Conservation (phyloP, 805 yeast genomes). For the Saccharomycopsis microspora region DNA sequence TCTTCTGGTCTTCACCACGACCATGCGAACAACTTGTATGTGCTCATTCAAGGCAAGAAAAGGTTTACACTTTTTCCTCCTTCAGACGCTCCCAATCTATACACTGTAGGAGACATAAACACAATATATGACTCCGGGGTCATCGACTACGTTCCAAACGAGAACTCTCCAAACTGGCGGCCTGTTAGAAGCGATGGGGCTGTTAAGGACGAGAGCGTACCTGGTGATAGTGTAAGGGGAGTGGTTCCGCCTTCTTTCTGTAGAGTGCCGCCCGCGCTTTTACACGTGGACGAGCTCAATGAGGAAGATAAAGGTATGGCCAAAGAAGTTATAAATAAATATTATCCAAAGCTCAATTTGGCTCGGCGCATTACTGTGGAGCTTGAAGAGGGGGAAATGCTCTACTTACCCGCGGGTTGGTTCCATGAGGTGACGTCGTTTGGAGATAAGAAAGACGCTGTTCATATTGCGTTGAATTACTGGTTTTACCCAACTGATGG, state of each 20-base stretch:
- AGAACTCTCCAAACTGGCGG: conserved; percentile 52
- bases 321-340: conserved; percentile 23
- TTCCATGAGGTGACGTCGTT: conserved; percentile 66
- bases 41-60: conserved; percentile 48
- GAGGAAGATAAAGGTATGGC: conserved; percentile 22
- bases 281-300: conserved; percentile 45
- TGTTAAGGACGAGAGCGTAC: conserved; percentile 32
- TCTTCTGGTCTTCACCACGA: conserved; percentile 75
- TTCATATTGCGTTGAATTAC: conserved; percentile 59
- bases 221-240: conserved; percentile 28
- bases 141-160: conserved; percentile 47
- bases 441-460: conserved; percentile 28
- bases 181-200: conserved; percentile 54
- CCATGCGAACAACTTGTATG: conserved; percentile 66
- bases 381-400: conserved; percentile 51
- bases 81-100: conserved; percentile 41
- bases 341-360: conserved; percentile 38
- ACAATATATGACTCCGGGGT: conserved; percentile 49
- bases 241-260: conserved; percentile 64
- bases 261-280: conserved; percentile 46
- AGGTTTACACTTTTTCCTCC: conserved; percentile 62
- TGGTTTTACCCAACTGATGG: conserved; percentile 64
- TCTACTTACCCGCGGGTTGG: conserved; percentile 71
- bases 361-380: conserved; percentile 34
- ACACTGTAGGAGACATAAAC: conserved; percentile 54